Evolutionary conservation across 2,329 filamentous ascomycete species (phyloP).

Genomic region (Colletotrichum navitas): DNA sequence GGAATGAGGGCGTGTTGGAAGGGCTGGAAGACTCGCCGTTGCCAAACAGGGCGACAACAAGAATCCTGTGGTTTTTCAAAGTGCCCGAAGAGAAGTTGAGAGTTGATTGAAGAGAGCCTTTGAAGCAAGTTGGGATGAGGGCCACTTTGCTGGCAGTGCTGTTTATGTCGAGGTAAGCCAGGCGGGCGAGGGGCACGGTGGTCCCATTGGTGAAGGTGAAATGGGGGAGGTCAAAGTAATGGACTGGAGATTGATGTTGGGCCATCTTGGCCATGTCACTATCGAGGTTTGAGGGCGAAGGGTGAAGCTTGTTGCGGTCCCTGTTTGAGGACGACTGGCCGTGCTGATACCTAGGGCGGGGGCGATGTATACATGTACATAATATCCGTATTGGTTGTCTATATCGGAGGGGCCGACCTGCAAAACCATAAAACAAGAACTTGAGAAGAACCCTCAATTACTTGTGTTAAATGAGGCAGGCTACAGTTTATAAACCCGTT

Average conservation of each 20-base stretch:
- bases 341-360: background rate
- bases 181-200: constrained; percentile 1
- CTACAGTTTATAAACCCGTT: background rate
- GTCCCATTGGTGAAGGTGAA: constrained; percentile 1
- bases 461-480: background rate
- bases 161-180: constrained; percentile 48
- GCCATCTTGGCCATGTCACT: background rate
- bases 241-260: background rate
- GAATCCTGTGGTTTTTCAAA: constrained; percentile 54
- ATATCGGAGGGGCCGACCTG: background rate
- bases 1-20: constrained; percentile 57
- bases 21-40: constrained; percentile 62
- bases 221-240: background rate
- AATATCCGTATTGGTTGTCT: too few species aligned
- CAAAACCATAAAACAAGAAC: background rate
- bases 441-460: background rate
- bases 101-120: background rate
- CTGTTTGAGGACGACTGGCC: background rate
- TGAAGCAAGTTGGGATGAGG: constrained; percentile 67
- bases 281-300: background rate
- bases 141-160: constrained; percentile 53
- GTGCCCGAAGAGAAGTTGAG: background rate
- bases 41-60: constrained; percentile 61
- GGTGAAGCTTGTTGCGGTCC: background rate
- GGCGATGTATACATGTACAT: background rate